Evolutionary conservation across 1,284 basidiomycete genomes (phyloP).

Genomic region (Thelephora terrestris): DNA sequence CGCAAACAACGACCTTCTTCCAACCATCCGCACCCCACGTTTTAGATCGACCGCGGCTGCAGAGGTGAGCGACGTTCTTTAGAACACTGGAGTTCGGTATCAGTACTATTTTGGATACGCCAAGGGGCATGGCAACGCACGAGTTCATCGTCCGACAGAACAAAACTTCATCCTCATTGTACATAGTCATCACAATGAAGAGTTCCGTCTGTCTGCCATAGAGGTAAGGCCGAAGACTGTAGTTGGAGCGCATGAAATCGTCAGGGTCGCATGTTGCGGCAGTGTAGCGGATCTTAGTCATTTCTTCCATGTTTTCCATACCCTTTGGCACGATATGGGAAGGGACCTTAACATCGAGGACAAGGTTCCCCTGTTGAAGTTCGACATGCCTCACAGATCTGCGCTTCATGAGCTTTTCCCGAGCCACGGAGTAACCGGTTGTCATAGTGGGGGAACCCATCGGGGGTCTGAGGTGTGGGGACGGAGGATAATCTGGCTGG

Average conservation of each 20-base stretch:
- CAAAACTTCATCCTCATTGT: conserved; percentile 90
- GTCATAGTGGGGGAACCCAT: conserved; percentile 36
- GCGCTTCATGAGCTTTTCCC: conserved; percentile 70
- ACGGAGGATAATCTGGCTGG: conserved; percentile 45
- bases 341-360: conserved; percentile 75
- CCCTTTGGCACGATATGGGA: conserved; percentile 64
- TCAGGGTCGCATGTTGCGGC: conserved; percentile 94
- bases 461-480: conserved; percentile 33
- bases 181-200: conserved; percentile 94
- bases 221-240: conserved; percentile 78
- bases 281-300: conserved; percentile 82
- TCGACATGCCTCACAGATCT: conserved; percentile 74
- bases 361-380: conserved; percentile 74
- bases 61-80: conserved; percentile 84
- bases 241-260: conserved; percentile 68
- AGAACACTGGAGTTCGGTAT: conserved; percentile 47
- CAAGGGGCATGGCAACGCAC: conserved; percentile 28
- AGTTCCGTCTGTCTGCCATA: conserved; percentile 83
- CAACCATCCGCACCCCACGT: conserved; percentile 93
- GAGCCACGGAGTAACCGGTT: conserved; percentile 56
- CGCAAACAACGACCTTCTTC: conserved; percentile 92
- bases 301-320: conserved; percentile 59
- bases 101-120: background rate
- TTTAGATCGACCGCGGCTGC: conserved; percentile 70
- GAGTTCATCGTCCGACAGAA: conserved; percentile 84